A percentile compares a stretch with the other conserved stretches of the same genome.
phyloP scores from a whole-genome alignment of 73 alveolate genomes.

The Paramecium caudatum region DNA sequence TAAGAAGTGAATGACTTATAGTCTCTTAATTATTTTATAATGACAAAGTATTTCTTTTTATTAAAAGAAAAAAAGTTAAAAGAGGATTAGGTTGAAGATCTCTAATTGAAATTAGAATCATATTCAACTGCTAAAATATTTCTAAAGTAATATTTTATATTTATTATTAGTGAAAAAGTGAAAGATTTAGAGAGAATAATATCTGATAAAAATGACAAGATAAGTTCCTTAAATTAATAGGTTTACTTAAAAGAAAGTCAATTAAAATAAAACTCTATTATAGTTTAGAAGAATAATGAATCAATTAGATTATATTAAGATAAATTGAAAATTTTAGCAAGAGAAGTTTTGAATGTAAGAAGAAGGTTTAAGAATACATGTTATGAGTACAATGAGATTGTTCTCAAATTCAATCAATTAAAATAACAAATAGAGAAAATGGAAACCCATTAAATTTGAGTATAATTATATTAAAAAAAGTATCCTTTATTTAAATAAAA shows the following conservation, averaged over 20 bases:
- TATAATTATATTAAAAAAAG: constrained; percentile 50
- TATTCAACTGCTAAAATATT: constrained; percentile 11
- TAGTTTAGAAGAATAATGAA: constrained; percentile 33
- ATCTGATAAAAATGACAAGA: background rate
- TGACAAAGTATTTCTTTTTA: constrained; percentile 42
- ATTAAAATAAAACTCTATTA: background rate
- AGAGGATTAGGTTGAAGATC: constrained; percentile 47
- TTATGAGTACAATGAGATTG: constrained; percentile 31
- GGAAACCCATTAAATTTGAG: constrained; percentile 52
- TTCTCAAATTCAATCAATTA: background rate
- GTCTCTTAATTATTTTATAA: constrained; percentile 35
- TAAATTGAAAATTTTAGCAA: constrained; percentile 44
- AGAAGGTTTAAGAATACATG: constrained; percentile 60
- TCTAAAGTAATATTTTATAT: background rate
- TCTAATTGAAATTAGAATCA: constrained; percentile 5
- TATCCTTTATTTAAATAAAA: constrained; percentile 60
- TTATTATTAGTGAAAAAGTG: constrained; percentile 39
- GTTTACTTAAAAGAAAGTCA: constrained; percentile 20
- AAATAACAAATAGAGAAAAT: constrained; percentile 27
- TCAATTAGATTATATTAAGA: constrained; percentile 22
- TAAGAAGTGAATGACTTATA: constrained; percentile 3
- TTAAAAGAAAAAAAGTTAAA: constrained; percentile 31
- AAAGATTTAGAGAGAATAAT: constrained; percentile 23
- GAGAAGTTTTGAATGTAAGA: constrained; percentile 31
- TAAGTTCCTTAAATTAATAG: background rate